Conservation (phyloP, 1,284 basidiomycete species). For the Xanthoconium separans region DNA sequence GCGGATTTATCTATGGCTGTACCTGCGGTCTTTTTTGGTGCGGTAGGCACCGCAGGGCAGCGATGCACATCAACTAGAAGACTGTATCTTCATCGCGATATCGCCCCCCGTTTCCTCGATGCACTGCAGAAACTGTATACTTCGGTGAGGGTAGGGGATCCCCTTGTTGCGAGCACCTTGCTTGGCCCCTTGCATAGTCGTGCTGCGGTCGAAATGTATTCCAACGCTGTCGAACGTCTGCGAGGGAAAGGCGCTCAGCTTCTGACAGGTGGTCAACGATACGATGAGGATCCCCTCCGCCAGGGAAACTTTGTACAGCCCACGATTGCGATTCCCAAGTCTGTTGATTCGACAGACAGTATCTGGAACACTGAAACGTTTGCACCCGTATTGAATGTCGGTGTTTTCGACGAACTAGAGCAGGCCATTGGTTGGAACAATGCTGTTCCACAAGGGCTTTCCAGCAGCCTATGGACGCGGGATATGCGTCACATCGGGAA, state of each 20-base stretch:
- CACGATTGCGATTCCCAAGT: conserved; percentile 73
- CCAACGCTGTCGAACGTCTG: conserved; percentile 62
- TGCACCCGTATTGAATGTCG: conserved; percentile 84
- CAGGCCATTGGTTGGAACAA: conserved; percentile 95
- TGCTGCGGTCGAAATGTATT: conserved; percentile 67
- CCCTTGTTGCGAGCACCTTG: conserved; percentile 69
- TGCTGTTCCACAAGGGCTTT: conserved; percentile 86
- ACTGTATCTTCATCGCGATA: conserved; percentile 81
- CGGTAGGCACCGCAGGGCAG: conserved; percentile 93
- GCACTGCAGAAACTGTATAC: conserved; percentile 73
- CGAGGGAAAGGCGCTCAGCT: conserved; percentile 73
- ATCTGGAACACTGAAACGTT: conserved; percentile 86
- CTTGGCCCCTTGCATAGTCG: conserved; percentile 86
- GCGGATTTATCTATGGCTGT: conserved; percentile 89
- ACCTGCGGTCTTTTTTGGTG: conserved; percentile 89
- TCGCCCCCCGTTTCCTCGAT: conserved; percentile 76
- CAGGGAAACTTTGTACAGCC: conserved; percentile 88
- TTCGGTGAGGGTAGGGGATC: conserved; percentile 76
- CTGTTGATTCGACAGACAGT: conserved; percentile 47
- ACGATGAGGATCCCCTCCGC: conserved; percentile 47
- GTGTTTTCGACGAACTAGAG: conserved; percentile 87
- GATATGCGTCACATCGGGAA: conserved; percentile 80
- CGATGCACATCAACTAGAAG: conserved; percentile 93
- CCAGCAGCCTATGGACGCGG: conserved; percentile 88
- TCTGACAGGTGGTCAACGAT: conserved; percentile 64